These are phyloP conservation scores for Leptomonas pyrrhocoris DNA, from an alignment of 208 protist genomes.

Conservation along the genomic window DNA sequence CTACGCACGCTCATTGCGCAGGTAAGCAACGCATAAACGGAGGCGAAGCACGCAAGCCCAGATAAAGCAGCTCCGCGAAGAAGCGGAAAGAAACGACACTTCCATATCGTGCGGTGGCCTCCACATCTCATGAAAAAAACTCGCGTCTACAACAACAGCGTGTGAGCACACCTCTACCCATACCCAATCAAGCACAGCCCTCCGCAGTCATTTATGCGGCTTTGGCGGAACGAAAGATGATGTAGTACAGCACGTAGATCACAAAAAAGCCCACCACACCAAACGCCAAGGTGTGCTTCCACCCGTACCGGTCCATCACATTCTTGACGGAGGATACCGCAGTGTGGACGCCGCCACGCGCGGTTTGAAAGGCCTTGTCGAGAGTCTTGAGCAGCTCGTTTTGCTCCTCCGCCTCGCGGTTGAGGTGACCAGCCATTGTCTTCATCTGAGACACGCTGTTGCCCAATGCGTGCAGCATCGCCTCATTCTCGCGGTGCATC, in stretches of 20 bases:
- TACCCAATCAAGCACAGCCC: too few relatives aligned
- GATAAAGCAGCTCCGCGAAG: too few relatives aligned
- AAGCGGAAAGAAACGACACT: too few relatives aligned
- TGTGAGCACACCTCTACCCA: too few relatives aligned
- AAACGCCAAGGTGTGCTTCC: slow-evolving; percentile 50
- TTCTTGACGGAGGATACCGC: slow-evolving; percentile 52
- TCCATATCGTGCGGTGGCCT: too few relatives aligned
- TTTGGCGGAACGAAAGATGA: slow-evolving; percentile 14
- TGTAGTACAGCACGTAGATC: slow-evolving; percentile 40
- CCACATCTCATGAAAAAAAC: too few relatives aligned
- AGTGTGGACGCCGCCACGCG: slow-evolving; percentile 57
- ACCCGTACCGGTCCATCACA: slow-evolving; percentile 71
- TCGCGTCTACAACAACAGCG: too few relatives aligned
- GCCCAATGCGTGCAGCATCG: slow-evolving; percentile 68
- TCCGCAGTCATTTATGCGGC: background rate
- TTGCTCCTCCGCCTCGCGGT: slow-evolving; percentile 73
- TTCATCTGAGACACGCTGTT: slow-evolving; percentile 70
- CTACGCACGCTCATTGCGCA: too few relatives aligned
- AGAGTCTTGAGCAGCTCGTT: slow-evolving; percentile 66
- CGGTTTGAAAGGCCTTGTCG: slow-evolving; percentile 47
- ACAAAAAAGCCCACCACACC: slow-evolving; percentile 41
- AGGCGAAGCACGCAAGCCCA: too few relatives aligned
- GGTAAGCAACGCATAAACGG: too few relatives aligned
- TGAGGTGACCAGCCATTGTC: slow-evolving; percentile 52
- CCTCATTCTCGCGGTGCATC: slow-evolving; percentile 78